Conservation (phyloP, 2,329 filamentous ascomycete genomes). For the Paradendryphiella salina region DNA sequence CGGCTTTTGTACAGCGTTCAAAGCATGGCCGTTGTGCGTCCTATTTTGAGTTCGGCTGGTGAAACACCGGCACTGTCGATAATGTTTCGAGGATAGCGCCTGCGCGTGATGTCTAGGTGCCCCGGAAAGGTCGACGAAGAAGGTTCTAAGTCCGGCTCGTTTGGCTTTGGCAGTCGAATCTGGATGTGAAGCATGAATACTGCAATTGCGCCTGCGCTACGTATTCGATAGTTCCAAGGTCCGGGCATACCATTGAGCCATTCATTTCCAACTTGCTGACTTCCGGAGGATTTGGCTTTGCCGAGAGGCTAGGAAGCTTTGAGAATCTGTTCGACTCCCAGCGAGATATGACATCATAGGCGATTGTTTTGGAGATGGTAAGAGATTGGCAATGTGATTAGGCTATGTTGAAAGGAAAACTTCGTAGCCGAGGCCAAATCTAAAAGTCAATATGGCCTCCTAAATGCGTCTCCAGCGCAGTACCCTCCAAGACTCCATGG, state of each 20-base stretch:
- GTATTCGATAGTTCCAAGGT: slow-evolving; percentile 7
- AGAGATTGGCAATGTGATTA: slow-evolving; percentile 4
- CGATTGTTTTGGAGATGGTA: neutral
- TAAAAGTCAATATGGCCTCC: neutral
- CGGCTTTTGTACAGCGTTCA: slow-evolving; percentile 1
- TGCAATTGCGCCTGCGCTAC: slow-evolving; percentile 1
- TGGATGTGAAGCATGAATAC: neutral
- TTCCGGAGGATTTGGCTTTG: slow-evolving; percentile 1
- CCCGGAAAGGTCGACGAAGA: neutral
- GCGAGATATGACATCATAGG: neutral
- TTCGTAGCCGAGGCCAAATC: neutral
- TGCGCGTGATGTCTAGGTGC: neutral
- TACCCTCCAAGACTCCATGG: slow-evolving; percentile 6
- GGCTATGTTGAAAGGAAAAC: slow-evolving; percentile 6
- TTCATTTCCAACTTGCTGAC: slow-evolving; percentile 12
- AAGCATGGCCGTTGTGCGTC: slow-evolving; percentile 13
- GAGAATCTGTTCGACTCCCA: neutral
- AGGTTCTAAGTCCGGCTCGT: slow-evolving; percentile 4
- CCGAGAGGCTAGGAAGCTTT: neutral
- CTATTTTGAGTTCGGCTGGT: slow-evolving; percentile 8
- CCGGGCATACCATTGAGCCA: neutral
- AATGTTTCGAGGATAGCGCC: slow-evolving; percentile 8
- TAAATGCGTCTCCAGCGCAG: slow-evolving; percentile 1
- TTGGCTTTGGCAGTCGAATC: neutral
- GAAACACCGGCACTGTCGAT: slow-evolving; percentile 15